These are phyloP conservation scores for Peniophora sp. DNA, from an alignment of 1,284 basidiomycete species.

Conservation along the genomic window DNA sequence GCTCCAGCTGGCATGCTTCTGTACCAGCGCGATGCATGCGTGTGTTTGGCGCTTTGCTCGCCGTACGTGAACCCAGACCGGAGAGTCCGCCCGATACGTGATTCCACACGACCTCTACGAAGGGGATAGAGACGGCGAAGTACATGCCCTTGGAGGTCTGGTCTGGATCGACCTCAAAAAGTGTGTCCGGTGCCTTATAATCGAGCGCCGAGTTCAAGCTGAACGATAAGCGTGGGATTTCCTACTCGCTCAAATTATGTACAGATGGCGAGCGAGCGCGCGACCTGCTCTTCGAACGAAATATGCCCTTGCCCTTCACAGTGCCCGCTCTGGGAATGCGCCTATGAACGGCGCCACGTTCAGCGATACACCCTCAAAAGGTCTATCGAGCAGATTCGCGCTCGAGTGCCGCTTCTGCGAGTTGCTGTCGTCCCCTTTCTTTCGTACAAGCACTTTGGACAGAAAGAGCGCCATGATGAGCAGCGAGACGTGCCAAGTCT, in stretches of 20 bases:
- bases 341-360: slow-evolving; percentile 41
- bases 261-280: slow-evolving; percentile 19
- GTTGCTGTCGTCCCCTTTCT: slow-evolving; percentile 44
- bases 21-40: too few relatives aligned
- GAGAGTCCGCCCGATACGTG: too few relatives aligned
- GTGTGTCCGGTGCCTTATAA: slow-evolving; percentile 41
- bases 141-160: too few relatives aligned
- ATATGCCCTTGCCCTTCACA: slow-evolving; percentile 32
- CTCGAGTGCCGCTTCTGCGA: slow-evolving; percentile 27
- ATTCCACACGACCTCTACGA: too few relatives aligned
- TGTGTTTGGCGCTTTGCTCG: too few relatives aligned
- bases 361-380: slow-evolving; percentile 59
- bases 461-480: slow-evolving; percentile 61
- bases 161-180: slow-evolving; percentile 53
- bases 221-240: slow-evolving; percentile 49
- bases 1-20: too few relatives aligned
- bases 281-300: slow-evolving; percentile 39
- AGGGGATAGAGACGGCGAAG: too few relatives aligned
- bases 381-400: slow-evolving; percentile 54
- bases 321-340: slow-evolving; percentile 22
- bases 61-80: too few relatives aligned
- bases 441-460: slow-evolving; percentile 69
- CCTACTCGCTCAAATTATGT: slow-evolving; percentile 15
- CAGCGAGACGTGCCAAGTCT: too few relatives aligned
- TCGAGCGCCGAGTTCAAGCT: slow-evolving; percentile 47